phyloP scores from a whole-genome alignment of 176 grass and related monocot species.

The Juncus inflexus region DNA sequence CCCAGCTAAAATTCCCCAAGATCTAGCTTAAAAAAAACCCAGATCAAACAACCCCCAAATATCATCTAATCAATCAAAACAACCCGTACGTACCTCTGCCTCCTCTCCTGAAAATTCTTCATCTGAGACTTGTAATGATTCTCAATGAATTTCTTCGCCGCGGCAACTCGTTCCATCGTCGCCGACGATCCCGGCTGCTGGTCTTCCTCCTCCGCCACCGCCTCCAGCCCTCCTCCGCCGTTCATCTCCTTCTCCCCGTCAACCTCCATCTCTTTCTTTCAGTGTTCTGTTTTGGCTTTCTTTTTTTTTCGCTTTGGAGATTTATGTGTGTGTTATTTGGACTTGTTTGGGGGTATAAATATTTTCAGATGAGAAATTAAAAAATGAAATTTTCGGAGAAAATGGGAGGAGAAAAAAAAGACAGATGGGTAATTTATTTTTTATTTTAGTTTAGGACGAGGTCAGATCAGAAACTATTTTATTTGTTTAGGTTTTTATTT shows the following conservation, averaged over 20 bases:
- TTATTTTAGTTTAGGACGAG: slow-evolving; percentile 15
- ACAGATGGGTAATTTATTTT: neutral
- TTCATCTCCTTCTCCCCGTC: slow-evolving; percentile 53
- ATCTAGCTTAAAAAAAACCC: slow-evolving; percentile 32
- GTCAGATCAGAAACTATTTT: neutral
- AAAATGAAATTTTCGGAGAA: slow-evolving; percentile 11
- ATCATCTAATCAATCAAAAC: neutral
- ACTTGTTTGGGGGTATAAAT: slow-evolving; percentile 24
- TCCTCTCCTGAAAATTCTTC: slow-evolving; percentile 93
- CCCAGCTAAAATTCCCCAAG: slow-evolving; percentile 26
- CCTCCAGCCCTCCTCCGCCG: slow-evolving; percentile 47
- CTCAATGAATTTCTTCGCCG: slow-evolving; percentile 99
- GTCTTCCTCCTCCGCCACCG: slow-evolving; percentile 29
- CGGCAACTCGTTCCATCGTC: slow-evolving; percentile 96
- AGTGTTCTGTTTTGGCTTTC: neutral
- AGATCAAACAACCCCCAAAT: slow-evolving; percentile 2
- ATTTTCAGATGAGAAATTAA: slow-evolving; percentile 1
- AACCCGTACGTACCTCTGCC: slow-evolving; percentile 54
- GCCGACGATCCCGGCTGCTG: slow-evolving; percentile 65
- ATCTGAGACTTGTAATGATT: slow-evolving; percentile 94
- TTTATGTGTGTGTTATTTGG: slow-evolving; percentile 22
- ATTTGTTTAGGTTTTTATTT: too few species aligned
- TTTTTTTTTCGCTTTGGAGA: slow-evolving; percentile 14
- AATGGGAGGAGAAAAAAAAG: neutral
- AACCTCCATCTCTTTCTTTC: slow-evolving; percentile 21